Base-by-base conservation (phyloP, 805 yeast species). In the Candida khao-thaluensis region DNA sequence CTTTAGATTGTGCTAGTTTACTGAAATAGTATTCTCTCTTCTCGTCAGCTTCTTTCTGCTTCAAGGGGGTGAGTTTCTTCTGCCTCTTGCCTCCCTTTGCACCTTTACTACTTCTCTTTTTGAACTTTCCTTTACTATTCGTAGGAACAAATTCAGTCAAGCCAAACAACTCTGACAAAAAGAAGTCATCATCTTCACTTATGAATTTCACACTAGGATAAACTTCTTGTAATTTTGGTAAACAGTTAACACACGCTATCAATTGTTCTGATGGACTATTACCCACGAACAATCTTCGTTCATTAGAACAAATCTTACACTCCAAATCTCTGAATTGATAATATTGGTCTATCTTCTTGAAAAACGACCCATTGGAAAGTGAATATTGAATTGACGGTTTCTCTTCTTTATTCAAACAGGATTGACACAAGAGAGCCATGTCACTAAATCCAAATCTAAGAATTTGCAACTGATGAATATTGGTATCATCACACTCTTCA, bases 371-470 rank as follows among this genome's bases (percentile, higher is more conserved):
- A 48, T 79, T 79, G 2, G 71, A 60, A 3, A 77, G 49, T 2
- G 78, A 59, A 46, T 79, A 77, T 35, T 69, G 71, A 1, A 78
- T 72, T 2, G 74, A 62, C 0, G 81, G 72, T 33, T 62, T 66
- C 10, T 69, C 76, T 26, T 39, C 50, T 43, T 72, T 74, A 23
- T 47, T 50, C 15, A 68, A 56, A 52, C 85, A 79, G 4, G 43
- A 33, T 22, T 59, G 61, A 50, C 85, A 79, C 15, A 76, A 53
- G 42, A 77, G 54, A 0, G 69, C 55, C 69, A 79, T 72, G 48
- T 77, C 82, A 12, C 73, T 67, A 20, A 80, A 76, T 1, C 80
- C 83, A 51, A 67, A 74, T 26, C 83, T 54, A 6, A 74, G 60
- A 31, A 79, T 62, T 36, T 62, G 68, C 38, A 79, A 59, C 49